Evolutionary conservation across 208 protist genomes (phyloP).

Genomic region (Leishmania aethiopica): DNA sequence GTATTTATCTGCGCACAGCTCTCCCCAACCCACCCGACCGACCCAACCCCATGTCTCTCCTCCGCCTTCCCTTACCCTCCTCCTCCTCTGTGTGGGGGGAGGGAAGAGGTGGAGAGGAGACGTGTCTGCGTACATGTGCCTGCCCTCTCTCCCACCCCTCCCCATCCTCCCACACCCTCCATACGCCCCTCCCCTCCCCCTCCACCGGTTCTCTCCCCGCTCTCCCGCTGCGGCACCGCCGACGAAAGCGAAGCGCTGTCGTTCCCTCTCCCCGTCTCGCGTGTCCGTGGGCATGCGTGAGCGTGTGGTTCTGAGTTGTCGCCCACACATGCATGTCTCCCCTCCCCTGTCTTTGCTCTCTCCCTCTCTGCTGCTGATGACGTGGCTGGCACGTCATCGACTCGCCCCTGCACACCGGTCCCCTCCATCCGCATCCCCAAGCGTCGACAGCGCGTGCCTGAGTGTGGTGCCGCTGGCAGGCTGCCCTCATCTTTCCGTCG

Average conservation of each 20-base stretch:
- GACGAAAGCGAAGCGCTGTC: too few species aligned
- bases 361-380: conserved; percentile 3
- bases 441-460: neutral
- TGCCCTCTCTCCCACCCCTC: neutral
- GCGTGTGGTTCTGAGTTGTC: too few species aligned
- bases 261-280: too few species aligned
- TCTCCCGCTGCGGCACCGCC: too few species aligned
- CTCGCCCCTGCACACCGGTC: neutral
- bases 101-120: neutral
- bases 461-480: neutral
- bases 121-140: neutral
- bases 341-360: conserved; percentile 5
- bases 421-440: too few species aligned
- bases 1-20: too few species aligned
- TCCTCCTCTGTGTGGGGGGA: neutral
- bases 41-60: neutral
- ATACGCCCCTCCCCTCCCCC: neutral
- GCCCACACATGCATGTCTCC: neutral
- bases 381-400: too few species aligned
- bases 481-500: neutral
- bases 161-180: neutral
- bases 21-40: too few species aligned
- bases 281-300: too few species aligned
- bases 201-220: too few species aligned
- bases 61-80: neutral